Percentiles rank a stretch among this genome's conserved stretches.
Conservation (phyloP, 352 stramenopile genomes). For the Phytophthora foliorum region DNA sequence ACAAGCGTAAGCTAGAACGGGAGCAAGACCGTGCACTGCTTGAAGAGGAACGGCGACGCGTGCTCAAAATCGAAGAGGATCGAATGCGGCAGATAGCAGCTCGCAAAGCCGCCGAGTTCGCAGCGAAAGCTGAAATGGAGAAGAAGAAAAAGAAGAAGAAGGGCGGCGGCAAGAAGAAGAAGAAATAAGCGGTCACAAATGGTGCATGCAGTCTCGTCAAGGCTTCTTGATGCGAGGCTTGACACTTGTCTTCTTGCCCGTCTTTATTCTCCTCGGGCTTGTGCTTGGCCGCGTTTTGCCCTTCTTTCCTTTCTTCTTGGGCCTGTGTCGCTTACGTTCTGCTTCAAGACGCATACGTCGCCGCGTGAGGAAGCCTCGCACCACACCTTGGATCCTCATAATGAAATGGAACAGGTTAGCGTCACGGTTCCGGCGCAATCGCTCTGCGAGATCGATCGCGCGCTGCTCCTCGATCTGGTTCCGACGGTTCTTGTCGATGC, state of each 20-base stretch:
- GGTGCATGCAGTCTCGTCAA: conserved; percentile 16
- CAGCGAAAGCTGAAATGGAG: conserved; percentile 76
- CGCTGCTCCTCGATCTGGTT: conserved; percentile 65
- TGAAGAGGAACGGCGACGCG: conserved; percentile 63
- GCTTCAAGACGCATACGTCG: conserved; percentile 45
- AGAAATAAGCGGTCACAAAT: conserved; percentile 30
- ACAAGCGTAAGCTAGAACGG: conserved; percentile 73
- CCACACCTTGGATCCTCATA: conserved; percentile 62
- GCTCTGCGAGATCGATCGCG: conserved; percentile 41
- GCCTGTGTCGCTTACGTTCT: conserved; percentile 30
- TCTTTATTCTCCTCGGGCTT: conserved; percentile 22
- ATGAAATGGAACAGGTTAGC: conserved; percentile 62
- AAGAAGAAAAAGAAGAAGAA: conserved; percentile 90
- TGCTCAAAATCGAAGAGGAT: conserved; percentile 71
- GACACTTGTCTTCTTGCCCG: conserved; percentile 17
- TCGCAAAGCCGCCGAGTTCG: conserved; percentile 78
- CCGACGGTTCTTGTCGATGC: conserved; percentile 64
- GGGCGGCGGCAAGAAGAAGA: conserved; percentile 68
- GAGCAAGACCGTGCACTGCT: conserved; percentile 53
- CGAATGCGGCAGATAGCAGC: conserved; percentile 69
- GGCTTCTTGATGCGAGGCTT: conserved; percentile 24
- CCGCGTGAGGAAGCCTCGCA: conserved; percentile 70
- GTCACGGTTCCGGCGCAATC: conserved; percentile 42
- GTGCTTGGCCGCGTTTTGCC: conserved; percentile 36
- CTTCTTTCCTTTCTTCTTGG: conserved; percentile 43